Evolutionary conservation across 2,329 filamentous ascomycete genomes (phyloP), one percentile per base, ranked within the genome.

Genomic region (Fusarium luffae): DNA sequence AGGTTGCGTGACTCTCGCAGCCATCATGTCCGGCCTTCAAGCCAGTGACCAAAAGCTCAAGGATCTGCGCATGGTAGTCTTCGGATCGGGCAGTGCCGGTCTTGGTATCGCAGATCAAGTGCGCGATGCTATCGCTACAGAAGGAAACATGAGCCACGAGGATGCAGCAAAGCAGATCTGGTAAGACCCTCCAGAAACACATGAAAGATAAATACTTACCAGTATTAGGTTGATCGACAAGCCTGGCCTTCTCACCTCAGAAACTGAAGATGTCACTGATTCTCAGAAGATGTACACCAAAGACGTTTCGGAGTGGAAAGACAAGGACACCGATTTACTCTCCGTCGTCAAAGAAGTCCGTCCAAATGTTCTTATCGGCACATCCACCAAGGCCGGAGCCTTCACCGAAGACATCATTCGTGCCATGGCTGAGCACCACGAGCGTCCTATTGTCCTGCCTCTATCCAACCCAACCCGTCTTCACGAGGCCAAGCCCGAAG

Each of bases 91-190:
- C 0, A 92, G 91, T 4, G 94, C 94, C 2, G 93, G 93, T 1
- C 92, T 90, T 0, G 93, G 93, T 3, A 97, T 97, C 58, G 93
- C 93, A 4, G 93, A 97, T 71, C 93, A 97, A 75, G 88, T 97
- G 8, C 84, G 90, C 18, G 92, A 95, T 72, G 92, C 93, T 0
- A 94, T 97, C 57, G 89, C 89, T 0, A 83, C 90, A 0, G 89
- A 94, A 72, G 86, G 86, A 4, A 81, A 83, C 3, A 90, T 92
- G 62, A 86, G 85, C 34, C 91, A 89, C 65, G 86, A 91, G n/a
- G 91, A 94, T n/a, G 93, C 93, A 0, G 84, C 87, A 3, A 88
- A 89, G 75, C 92, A 95, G 67, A 94, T 97, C 41, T 97, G 91
- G 90, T 92, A 80, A 59, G 78, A 16, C 16, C 3, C 19, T 25